Base-by-base conservation (phyloP, 768 basidiomycete species). In the Hysterangium stoloniferum region DNA sequence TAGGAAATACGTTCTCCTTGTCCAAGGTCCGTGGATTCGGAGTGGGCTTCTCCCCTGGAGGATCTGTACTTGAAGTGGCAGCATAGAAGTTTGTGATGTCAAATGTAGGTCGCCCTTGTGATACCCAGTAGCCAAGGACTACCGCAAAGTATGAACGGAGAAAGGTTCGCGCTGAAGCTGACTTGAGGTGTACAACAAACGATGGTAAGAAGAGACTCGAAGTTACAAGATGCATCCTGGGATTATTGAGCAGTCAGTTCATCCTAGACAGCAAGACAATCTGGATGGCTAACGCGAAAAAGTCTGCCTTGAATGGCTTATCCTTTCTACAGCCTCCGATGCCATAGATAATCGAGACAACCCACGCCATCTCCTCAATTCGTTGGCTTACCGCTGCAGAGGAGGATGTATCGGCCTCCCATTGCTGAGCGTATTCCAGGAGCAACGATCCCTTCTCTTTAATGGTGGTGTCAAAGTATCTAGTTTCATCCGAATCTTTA, bases 211-310 rank as follows among this genome's bases (percentile, higher is more conserved):
- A 83, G 19, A 83, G 58, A 3, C 77, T 70, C 4, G 82, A 83
- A 0, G 84, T 88, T 33, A 85, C 73, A 1, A 81, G 64, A 55
- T 79, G 85, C 66, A 82, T 77, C 12, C 82, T 86, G 33, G 1
- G 17, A 19, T 31, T n/a, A n/a, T 32, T 9, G 20, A 35, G 8
- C n/a, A 6, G 28, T 57, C 50, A 58, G 58, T 45, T 6, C 25
- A 8, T 6, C 13, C 28, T n/a, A 32, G 20, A 20, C 7, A 15
- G 31, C 1, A 33, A 13, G 44, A 28, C 13, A 12, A 19, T 25
- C 19, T 7, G 54, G 48, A 27, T 45, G 9, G 69, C 81, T 56
- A 53, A 84, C 82, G 70, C 46, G 68, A 77, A 74, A 62, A 86
- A 85, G 48, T 84, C 78, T 1, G 72, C 75, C 22, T 72, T 68